Conservation (phyloP, 1,139 yeast genomes). For the Candida frijolesensis region DNA sequence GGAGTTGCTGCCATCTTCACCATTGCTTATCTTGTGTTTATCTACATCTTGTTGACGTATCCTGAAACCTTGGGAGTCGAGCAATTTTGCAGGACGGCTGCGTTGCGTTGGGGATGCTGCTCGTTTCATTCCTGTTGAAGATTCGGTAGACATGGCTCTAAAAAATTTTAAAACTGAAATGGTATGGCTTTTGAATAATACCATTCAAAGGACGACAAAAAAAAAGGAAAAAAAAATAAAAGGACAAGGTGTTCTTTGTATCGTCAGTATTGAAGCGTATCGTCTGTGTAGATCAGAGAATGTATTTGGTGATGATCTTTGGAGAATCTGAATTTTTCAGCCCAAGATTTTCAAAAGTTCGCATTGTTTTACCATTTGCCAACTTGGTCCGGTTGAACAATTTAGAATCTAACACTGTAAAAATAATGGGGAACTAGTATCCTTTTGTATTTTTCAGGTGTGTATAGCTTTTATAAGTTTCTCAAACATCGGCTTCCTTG, state of each 20-base stretch:
- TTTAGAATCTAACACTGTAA: too few relatives aligned
- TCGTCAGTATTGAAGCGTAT: neutral
- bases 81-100: slow-evolving; percentile 22
- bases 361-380: too few relatives aligned
- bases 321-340: too few relatives aligned
- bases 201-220: neutral
- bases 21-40: slow-evolving; percentile 42
- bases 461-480: too few relatives aligned
- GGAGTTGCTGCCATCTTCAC: slow-evolving; percentile 25
- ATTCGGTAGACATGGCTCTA: slow-evolving; percentile 2
- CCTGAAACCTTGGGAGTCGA: slow-evolving; percentile 54
- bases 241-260: slow-evolving; percentile 1
- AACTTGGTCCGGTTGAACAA: too few relatives aligned
- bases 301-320: neutral
- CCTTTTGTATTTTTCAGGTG: too few relatives aligned
- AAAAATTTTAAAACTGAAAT: neutral
- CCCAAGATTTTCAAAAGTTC: too few relatives aligned
- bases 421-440: too few relatives aligned
- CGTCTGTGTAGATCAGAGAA: neutral
- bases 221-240: neutral
- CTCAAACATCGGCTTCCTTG: too few relatives aligned
- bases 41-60: slow-evolving; percentile 49
- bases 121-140: slow-evolving; percentile 22
- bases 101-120: slow-evolving; percentile 19
- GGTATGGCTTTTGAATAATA: neutral